A percentile compares a stretch with the other conserved stretches of the same genome.
Evolutionary conservation across 1,284 basidiomycete species (phyloP).

Genomic region (Ceratorhiza oryzae-sativae): DNA sequence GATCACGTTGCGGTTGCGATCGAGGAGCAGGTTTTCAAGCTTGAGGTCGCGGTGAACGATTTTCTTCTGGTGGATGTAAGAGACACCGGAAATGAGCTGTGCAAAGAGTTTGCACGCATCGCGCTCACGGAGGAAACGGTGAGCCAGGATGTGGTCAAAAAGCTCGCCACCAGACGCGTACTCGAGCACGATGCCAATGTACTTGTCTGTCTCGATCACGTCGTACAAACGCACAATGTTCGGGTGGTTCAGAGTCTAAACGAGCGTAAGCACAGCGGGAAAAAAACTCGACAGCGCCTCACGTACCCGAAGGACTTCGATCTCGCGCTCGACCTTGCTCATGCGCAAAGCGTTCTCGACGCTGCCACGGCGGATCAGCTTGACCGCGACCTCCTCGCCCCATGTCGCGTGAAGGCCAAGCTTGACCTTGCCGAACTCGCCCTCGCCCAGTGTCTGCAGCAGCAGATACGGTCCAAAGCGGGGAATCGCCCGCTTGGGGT

Average conservation of each 20-base stretch:
- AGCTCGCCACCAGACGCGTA: conserved; percentile 98
- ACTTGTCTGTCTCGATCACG: conserved; percentile 99
- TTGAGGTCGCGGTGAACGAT: conserved; percentile 99
- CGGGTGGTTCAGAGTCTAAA: conserved; percentile 90
- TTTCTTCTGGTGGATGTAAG: conserved; percentile 99
- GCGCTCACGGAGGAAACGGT: conserved; percentile 94
- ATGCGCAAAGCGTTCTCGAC: conserved; percentile 87
- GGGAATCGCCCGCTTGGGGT: conserved; percentile 85
- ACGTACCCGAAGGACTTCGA: conserved; percentile 91
- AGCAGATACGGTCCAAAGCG: conserved; percentile 96
- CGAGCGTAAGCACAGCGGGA: conserved; percentile 40
- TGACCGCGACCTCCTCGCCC: conserved; percentile 99
- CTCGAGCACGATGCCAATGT: conserved; percentile 99
- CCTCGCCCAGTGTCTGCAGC: conserved; percentile 94
- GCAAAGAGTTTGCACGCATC: conserved; percentile 97
- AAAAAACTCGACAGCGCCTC: conserved; percentile 28
- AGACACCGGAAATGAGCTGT: conserved; percentile 97
- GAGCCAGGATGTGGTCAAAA: conserved; percentile 98
- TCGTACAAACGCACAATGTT: conserved; percentile 99
- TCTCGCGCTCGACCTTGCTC: conserved; percentile 97
- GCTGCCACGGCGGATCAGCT: conserved; percentile 93
- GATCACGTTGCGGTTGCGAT: conserved; percentile 97
- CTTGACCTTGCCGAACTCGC: conserved; percentile 99
- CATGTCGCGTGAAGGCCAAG: conserved; percentile 93
- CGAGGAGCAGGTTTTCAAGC: conserved; percentile 96